A percentile compares a stretch with the other conserved stretches of the same genome.
These are phyloP conservation scores for Knufia fluminis DNA, from an alignment of 2,329 filamentous ascomycete species.

Conservation along the genomic window DNA sequence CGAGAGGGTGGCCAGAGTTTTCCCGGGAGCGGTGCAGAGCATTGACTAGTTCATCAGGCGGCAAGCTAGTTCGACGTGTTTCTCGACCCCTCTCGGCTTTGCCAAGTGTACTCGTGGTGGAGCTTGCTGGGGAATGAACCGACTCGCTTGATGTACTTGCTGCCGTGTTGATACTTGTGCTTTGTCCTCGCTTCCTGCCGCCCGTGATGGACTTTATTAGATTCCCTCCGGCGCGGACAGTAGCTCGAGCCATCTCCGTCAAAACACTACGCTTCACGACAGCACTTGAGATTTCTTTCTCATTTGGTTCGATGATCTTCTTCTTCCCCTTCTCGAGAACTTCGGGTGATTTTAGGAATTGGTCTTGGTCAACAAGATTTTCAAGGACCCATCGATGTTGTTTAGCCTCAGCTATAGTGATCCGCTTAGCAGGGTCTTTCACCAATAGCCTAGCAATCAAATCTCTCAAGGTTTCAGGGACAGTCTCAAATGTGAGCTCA, in stretches of 20 bases:
- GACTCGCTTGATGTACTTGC: conserved; percentile 45
- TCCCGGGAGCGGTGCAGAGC: conserved; percentile 42
- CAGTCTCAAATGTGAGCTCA: conserved; percentile 73
- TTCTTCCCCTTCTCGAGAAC: conserved; percentile 66
- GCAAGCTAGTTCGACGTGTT: conserved; percentile 46
- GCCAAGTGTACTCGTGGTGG: conserved; percentile 46
- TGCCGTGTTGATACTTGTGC: conserved; percentile 44
- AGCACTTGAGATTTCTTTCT: conserved; percentile 77
- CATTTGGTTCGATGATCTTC: conserved; percentile 77
- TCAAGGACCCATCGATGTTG: conserved; percentile 83
- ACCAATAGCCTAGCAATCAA: conserved; percentile 68
- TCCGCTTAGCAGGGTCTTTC: conserved; percentile 83
- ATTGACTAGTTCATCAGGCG: conserved; percentile 49
- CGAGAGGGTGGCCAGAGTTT: conserved; percentile 60
- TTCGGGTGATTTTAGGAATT: conserved; percentile 93
- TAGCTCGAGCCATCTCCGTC: conserved; percentile 58
- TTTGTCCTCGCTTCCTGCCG: conserved; percentile 44
- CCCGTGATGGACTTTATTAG: conserved; percentile 25
- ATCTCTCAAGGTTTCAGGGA: conserved; percentile 72
- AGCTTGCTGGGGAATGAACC: conserved; percentile 44
- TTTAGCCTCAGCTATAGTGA: conserved; percentile 85
- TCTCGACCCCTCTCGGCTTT: conserved; percentile 35
- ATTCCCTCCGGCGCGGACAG: neutral
- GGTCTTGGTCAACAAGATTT: conserved; percentile 60
- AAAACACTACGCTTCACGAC: conserved; percentile 76